phyloP scores from a whole-genome alignment of 2,329 filamentous ascomycete genomes.

The Chrysosporium keratinophilum region DNA sequence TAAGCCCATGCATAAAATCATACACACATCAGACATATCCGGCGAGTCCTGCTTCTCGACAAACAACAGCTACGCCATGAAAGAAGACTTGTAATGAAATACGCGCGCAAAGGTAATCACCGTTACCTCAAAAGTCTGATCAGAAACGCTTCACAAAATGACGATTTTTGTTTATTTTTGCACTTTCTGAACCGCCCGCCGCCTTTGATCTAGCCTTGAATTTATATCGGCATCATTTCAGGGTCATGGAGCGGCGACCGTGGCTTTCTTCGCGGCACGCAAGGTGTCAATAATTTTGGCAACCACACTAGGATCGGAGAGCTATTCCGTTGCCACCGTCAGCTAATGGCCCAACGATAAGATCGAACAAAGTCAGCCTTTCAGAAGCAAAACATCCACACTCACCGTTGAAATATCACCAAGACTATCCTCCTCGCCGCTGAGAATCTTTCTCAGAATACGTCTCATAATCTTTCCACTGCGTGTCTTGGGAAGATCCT shows the following conservation, averaged over 20 bases:
- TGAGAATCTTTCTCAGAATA: slow-evolving; percentile 92
- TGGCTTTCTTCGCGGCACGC: slow-evolving; percentile 35
- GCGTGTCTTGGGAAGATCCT: slow-evolving; percentile 91
- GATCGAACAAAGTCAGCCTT: background rate
- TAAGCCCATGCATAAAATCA: background rate
- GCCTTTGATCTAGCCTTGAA: too few relatives aligned
- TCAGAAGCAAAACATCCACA: slow-evolving; percentile 16
- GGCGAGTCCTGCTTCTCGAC: too few relatives aligned
- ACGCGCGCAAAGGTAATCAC: background rate
- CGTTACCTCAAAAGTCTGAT: background rate
- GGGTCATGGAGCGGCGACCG: background rate
- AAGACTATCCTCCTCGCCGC: slow-evolving; percentile 91
- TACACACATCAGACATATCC: background rate
- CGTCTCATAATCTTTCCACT: slow-evolving; percentile 99
- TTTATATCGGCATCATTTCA: background rate
- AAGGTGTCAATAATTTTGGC: slow-evolving; percentile 79
- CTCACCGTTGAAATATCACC: slow-evolving; percentile 85
- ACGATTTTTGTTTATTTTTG: background rate
- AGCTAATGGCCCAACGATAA: too few relatives aligned
- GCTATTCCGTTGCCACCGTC: slow-evolving; percentile 37
- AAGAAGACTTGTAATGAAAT: background rate
- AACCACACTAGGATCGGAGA: slow-evolving; percentile 83
- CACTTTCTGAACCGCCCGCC: too few relatives aligned
- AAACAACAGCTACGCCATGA: too few relatives aligned
- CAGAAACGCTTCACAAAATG: background rate